Percentiles rank a stretch among this genome's conserved stretches.
Conservation (phyloP, 768 basidiomycete species). For the Thelephora aurantiotincta region DNA sequence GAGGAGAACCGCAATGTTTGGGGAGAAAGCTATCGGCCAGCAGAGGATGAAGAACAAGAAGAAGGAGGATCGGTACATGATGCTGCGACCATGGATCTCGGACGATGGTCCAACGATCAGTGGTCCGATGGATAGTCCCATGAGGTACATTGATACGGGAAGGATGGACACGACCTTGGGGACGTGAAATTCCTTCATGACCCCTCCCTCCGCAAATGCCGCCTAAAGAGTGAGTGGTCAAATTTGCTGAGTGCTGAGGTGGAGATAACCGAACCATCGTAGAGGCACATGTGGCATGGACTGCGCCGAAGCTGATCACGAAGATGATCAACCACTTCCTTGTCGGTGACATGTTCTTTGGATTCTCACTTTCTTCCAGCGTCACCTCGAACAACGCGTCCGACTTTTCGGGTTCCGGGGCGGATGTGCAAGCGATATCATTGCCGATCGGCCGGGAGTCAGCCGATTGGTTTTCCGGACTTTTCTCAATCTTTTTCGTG, state of each 20-base stretch:
- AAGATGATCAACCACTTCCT: conserved; percentile 15
- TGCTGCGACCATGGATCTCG: conserved; percentile 42
- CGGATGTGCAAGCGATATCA: too few species aligned
- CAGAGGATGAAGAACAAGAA: conserved; percentile 45
- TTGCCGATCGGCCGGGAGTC: too few species aligned
- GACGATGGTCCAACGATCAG: conserved; percentile 22
- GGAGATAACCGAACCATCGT: too few species aligned
- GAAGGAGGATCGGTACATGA: conserved; percentile 51
- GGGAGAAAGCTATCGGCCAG: conserved; percentile 64
- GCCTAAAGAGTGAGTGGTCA: too few species aligned
- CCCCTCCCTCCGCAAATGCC: conserved; percentile 45
- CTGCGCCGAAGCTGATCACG: conserved; percentile 11
- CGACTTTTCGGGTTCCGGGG: too few species aligned
- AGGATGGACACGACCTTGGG: conserved; percentile 37
- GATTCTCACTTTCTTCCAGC: conserved; percentile 15
- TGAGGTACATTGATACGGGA: conserved; percentile 30
- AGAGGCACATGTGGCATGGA: conserved; percentile 32
- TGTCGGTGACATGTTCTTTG: conserved; percentile 8
- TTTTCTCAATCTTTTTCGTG: too few species aligned
- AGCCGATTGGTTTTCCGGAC: too few species aligned
- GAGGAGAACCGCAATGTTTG: conserved; percentile 46
- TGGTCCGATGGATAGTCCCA: conserved; percentile 17
- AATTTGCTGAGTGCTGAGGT: too few species aligned
- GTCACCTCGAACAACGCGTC: too few species aligned
- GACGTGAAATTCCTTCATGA: conserved; percentile 37